Base-by-base conservation (phyloP, 305 asterid genomes). In the Fraxinus sp. region DNA sequence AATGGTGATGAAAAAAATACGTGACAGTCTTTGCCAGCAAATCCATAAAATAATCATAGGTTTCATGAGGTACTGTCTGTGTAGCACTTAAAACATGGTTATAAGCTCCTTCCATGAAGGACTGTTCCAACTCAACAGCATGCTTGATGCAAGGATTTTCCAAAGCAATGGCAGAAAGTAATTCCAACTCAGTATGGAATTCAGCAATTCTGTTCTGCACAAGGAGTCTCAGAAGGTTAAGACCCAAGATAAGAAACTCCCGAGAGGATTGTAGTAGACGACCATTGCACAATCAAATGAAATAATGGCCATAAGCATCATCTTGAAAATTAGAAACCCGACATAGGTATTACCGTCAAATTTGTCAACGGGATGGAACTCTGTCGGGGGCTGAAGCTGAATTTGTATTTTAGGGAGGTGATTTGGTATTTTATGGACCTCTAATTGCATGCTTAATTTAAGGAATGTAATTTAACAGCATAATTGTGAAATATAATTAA, bases 61-160 rank as follows among this genome's bases (percentile, higher is more conserved):
- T 90, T 82, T 93, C 97, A 83, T 94, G 95, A 68, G 99, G 99
- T 39, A 92, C 97, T 0, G 97, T 89, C 90, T 94, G 97, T 77
- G 98, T 92, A 72, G 99, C 98, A 82, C 86, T 92, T 86, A 94
- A 83, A 71, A 95, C 99, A 41, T 97, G 94, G 86, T 96, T 94
- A 86, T 96, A 96, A 83, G 98, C 99, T 86, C 99, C 99, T 89
- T 96, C 99, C 99, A 96, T 96, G 91, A 96, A 94, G 78, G 99
- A 96, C 81, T 96, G 99, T 90, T 96, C 99, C 87, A 95, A 87
- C 81, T 93, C 99, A 62, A 96, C 92, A 83, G 98, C 99, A 89
- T 96, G 99, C 87, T 89, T 94, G 86, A 96, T 93, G 83, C 99
- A 94, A 79, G 94, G 92, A 83, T 96, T 91, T 85, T 92, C 97